Evolutionary conservation across 495 filamentous ascomycete species (phyloP).

Genomic region (Chaetomidium leptoderma): DNA sequence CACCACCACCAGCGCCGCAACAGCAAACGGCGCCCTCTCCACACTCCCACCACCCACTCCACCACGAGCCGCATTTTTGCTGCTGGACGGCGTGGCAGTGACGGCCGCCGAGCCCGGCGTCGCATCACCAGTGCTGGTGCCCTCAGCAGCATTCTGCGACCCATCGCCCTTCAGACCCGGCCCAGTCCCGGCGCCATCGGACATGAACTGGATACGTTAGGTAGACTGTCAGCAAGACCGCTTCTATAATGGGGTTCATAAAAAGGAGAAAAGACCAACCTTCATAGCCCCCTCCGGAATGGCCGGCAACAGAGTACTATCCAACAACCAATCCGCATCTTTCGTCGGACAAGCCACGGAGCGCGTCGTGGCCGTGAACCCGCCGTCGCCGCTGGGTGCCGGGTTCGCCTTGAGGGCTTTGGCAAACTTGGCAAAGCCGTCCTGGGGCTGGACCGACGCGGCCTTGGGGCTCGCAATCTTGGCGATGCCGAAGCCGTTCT

Average conservation of each 20-base stretch:
- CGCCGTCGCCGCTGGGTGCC: constrained; percentile 69
- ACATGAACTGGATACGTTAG: constrained; percentile 58
- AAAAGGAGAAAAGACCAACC: constrained; percentile 23
- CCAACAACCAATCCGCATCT: constrained; percentile 71
- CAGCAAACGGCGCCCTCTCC: constrained; percentile 51
- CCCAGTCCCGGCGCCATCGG: constrained; percentile 65
- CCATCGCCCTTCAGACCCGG: constrained; percentile 68
- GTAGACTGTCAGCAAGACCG: not conserved
- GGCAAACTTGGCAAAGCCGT: constrained; percentile 59
- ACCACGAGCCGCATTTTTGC: constrained; percentile 36
- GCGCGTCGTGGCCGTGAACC: constrained; percentile 67
- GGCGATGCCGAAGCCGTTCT: constrained; percentile 75
- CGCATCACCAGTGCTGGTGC: constrained; percentile 56
- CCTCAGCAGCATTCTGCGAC: constrained; percentile 61
- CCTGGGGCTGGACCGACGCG: constrained; percentile 24
- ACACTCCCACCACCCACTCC: constrained; percentile 33
- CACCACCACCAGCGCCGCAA: constrained; percentile 51
- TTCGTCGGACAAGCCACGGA: constrained; percentile 64
- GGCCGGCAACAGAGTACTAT: constrained; percentile 59
- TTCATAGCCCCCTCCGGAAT: constrained; percentile 61
- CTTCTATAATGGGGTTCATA: not conserved
- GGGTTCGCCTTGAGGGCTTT: constrained; percentile 57
- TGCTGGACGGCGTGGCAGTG: constrained; percentile 32
- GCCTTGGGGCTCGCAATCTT: constrained; percentile 52
- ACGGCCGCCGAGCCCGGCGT: constrained; percentile 57